Evolutionary conservation across 1,284 basidiomycete genomes (phyloP).

Genomic region (Tremellales sp.): DNA sequence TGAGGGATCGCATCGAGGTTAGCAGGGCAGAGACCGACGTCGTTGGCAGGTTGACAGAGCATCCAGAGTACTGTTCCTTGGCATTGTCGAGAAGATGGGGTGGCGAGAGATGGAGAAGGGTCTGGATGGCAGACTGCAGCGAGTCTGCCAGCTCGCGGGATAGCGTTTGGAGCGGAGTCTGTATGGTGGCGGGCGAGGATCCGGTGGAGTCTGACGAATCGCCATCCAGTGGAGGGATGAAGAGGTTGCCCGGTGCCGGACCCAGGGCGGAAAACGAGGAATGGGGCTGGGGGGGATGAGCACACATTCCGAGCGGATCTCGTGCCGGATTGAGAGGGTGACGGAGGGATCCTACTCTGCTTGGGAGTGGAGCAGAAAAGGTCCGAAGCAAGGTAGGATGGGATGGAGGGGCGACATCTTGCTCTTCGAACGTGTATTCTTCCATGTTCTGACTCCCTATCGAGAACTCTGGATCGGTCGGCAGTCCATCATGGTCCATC

Average conservation of each 20-base stretch:
- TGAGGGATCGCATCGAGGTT: conserved; percentile 83
- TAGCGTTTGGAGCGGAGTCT: conserved; percentile 33
- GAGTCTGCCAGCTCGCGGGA: conserved; percentile 76
- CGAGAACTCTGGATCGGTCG: conserved; percentile 19
- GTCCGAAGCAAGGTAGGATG: conserved; percentile 30
- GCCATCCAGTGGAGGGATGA: conserved; percentile 1
- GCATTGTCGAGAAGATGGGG: conserved; percentile 84
- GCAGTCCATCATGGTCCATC: conserved; percentile 11
- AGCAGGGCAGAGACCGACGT: conserved; percentile 81
- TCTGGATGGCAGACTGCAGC: conserved; percentile 81
- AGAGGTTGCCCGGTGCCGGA: background rate
- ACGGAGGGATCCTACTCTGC: conserved; percentile 25
- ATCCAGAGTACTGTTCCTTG: conserved; percentile 84
- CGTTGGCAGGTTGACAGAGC: conserved; percentile 75
- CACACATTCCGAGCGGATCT: conserved; percentile 6
- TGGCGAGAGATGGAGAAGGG: conserved; percentile 78
- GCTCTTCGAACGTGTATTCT: conserved; percentile 12
- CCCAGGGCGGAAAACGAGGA: conserved; percentile 3
- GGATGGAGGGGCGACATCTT: background rate
- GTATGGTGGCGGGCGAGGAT: conserved; percentile 3
- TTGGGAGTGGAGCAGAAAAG: conserved; percentile 37
- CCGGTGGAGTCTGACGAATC: background rate
- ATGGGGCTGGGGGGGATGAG: conserved; percentile 14
- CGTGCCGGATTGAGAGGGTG: conserved; percentile 22
- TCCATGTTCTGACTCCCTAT: conserved; percentile 7